Percentiles rank a stretch among this genome's conserved stretches.
These are phyloP conservation scores for Boletus rubroflammeus DNA, from an alignment of 768 basidiomycete genomes.

Conservation along the genomic window DNA sequence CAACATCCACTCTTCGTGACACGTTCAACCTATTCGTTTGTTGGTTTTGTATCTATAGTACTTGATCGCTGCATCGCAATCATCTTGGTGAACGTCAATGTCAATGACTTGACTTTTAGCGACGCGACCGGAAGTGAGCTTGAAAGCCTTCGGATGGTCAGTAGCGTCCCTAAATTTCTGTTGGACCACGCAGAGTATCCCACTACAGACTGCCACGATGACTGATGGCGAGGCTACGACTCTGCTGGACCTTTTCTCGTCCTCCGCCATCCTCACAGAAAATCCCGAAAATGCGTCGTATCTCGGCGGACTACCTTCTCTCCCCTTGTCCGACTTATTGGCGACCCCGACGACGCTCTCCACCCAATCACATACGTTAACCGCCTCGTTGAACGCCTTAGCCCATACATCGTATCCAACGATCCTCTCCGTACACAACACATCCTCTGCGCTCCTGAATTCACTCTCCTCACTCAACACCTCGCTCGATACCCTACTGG, in stretches of 20 bases:
- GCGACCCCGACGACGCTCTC: constrained; percentile 73
- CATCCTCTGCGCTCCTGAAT: constrained; percentile 66
- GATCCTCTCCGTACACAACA: constrained; percentile 82
- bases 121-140: background rate
- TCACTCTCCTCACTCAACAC: constrained; percentile 73
- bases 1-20: background rate
- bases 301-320: constrained; percentile 59
- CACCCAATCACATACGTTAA: constrained; percentile 82
- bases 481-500: constrained; percentile 68
- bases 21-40: background rate
- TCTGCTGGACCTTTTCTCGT: constrained; percentile 27
- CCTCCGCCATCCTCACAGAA: constrained; percentile 12
- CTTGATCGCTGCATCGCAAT: background rate
- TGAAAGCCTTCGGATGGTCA: background rate
- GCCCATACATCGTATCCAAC: constrained; percentile 91
- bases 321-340: constrained; percentile 65
- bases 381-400: constrained; percentile 83
- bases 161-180: background rate
- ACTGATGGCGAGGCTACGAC: constrained; percentile 21
- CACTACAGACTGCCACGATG: constrained; percentile 17
- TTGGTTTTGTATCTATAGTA: constrained; percentile 17
- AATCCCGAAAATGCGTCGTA: constrained; percentile 42
- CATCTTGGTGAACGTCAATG: constrained; percentile 1
- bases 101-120: background rate
- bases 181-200: background rate